Base-by-base conservation (phyloP, 495 filamentous ascomycete species). In the Penicillium nucicola region DNA sequence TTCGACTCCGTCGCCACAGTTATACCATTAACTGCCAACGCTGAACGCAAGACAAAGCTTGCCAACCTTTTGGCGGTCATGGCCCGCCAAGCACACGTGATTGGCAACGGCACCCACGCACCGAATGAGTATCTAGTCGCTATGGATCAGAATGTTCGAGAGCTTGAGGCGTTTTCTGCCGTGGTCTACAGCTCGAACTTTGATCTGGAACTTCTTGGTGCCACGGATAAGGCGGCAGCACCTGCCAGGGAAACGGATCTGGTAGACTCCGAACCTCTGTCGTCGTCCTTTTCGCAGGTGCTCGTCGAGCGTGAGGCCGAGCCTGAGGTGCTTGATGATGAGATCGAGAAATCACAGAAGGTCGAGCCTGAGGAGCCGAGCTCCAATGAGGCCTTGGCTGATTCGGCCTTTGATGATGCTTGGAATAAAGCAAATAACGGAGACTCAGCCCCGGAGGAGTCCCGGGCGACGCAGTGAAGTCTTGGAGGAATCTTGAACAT, bases 111-210 rank as follows among this genome's bases (percentile, higher is more conserved):
- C n/a, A 79, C 86, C 41, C 64, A 69, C 20, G 53, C 68, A 12
- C 69, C 70, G 0, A 97, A 97, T 64, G 88, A 96, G 65, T 97
- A 97, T 67, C 76, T 97, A 39, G 78, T 82, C 45, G 86, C 80
- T 1, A 89, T 92, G 80, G 92, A 97, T 58, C 65, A 78, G 40
- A 68, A 70, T 20, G 90, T 93, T 10, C 79, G 80, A 11, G 90
- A 97, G 53, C 74, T 97, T n/a, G 89, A 95, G 59, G 92, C 88
- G 0, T 97, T 97, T 56, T 89, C 92, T 4, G 92, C 93, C 1
- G 86, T 97, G 7, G 88, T 97, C 23, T 97, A 96, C 64, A 90
- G 86, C 50, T 92, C 87, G 42, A 95, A 96, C 68, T 96, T 87
- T 51, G 89, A 95, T 60, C 83, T 87, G 41, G 83, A 81, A 43